These are phyloP conservation scores for Echinosophora koreensis DNA, from an alignment of 306 rosid species.

Conservation along the genomic window DNA sequence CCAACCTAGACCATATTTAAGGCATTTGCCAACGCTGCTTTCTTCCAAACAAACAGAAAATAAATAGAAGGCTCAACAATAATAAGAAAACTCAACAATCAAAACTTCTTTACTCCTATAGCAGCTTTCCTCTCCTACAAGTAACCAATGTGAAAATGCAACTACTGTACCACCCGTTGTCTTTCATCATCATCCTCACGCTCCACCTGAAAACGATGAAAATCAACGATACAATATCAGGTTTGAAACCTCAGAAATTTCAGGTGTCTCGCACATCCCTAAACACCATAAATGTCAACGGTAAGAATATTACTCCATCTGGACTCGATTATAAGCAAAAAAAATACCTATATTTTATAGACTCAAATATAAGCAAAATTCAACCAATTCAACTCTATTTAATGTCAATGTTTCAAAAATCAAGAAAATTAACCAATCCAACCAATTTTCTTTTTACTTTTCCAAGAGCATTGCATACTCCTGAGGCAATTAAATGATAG, in stretches of 20 bases:
- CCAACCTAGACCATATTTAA: background rate
- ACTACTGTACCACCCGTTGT: conserved; percentile 60
- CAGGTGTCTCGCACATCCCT: background rate
- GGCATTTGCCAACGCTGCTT: conserved; percentile 8
- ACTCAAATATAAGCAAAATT: too few species aligned
- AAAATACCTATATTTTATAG: too few species aligned
- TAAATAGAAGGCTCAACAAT: background rate
- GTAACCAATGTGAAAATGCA: conserved; percentile 23
- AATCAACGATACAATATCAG: conserved; percentile 16
- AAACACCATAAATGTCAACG: background rate
- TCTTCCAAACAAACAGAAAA: conserved; percentile 8
- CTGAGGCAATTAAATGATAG: too few species aligned
- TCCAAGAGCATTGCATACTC: too few species aligned
- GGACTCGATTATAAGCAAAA: too few species aligned
- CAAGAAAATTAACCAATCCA: too few species aligned
- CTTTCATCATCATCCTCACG: conserved; percentile 62
- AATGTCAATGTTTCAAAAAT: too few species aligned
- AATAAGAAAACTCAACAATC: conserved; percentile 26
- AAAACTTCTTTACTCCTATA: conserved; percentile 29
- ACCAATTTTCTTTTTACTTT: too few species aligned
- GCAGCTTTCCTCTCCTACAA: conserved; percentile 19
- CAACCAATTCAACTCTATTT: too few species aligned
- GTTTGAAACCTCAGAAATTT: background rate
- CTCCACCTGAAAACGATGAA: conserved; percentile 54
- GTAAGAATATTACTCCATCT: background rate